These are phyloP conservation scores for Hypoxylon rubiginosum DNA, from an alignment of 2,329 filamentous ascomycete species.

Conservation along the genomic window DNA sequence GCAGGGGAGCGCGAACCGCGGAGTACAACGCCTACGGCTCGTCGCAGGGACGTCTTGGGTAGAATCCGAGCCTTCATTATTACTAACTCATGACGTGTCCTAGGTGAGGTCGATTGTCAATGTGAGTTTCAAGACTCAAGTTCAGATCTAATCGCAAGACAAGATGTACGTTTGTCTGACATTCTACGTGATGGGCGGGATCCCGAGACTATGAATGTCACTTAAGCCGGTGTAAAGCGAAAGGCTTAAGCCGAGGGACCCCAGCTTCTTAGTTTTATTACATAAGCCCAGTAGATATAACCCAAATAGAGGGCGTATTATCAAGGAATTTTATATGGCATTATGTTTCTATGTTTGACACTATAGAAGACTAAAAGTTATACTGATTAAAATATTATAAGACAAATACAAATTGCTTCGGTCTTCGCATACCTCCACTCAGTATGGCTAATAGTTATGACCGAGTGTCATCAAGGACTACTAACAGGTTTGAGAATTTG, in stretches of 20 bases:
- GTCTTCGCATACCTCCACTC: neutral
- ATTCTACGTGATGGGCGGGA: constrained; percentile 32
- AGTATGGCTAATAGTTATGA: neutral
- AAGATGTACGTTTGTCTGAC: constrained; percentile 26
- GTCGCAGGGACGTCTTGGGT: constrained; percentile 41
- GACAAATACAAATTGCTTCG: too few species aligned
- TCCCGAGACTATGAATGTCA: constrained; percentile 47
- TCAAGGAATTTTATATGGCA: too few species aligned
- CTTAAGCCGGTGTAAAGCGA: constrained; percentile 52
- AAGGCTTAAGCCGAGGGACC: constrained; percentile 36
- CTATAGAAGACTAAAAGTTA: too few species aligned
- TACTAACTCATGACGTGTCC: constrained; percentile 23
- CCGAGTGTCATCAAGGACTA: too few species aligned
- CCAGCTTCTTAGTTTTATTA: constrained; percentile 26
- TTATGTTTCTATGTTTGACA: too few species aligned
- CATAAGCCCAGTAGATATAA: constrained; percentile 13
- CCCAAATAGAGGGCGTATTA: neutral
- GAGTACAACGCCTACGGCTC: constrained; percentile 36
- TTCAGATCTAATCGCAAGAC: constrained; percentile 7
- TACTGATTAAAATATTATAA: too few species aligned
- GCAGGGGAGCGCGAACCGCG: constrained; percentile 29
- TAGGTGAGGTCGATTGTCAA: constrained; percentile 1
- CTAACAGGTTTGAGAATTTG: neutral
- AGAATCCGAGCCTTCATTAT: constrained; percentile 47
- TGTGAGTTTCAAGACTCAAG: neutral